phyloP scores from a whole-genome alignment of 2,329 filamentous ascomycete genomes.

The Phialophora expanda region DNA sequence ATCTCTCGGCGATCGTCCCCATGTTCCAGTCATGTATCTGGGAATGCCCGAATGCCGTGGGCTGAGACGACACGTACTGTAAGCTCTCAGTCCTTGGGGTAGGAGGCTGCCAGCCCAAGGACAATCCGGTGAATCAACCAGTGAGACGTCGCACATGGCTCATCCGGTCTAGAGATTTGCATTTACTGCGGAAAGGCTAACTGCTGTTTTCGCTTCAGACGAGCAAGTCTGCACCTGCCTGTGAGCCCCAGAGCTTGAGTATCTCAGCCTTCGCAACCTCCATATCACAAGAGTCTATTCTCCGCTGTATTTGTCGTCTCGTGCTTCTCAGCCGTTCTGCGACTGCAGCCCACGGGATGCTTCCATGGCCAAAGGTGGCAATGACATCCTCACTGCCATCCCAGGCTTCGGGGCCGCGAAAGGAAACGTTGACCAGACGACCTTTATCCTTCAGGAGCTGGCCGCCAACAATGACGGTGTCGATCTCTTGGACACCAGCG shows the following conservation, averaged over 20 bases:
- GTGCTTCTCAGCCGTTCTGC: conserved; percentile 10
- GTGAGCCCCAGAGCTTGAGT: conserved; percentile 12
- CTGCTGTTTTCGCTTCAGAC: not conserved
- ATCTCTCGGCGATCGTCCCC: not conserved
- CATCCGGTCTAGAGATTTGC: not conserved
- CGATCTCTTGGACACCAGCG: conserved; percentile 12
- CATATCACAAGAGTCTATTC: conserved; percentile 17
- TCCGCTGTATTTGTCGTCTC: conserved; percentile 9
- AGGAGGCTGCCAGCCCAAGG: too few relatives aligned
- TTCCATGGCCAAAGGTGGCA: not conserved
- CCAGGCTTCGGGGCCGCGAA: conserved; percentile 6
- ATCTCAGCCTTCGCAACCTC: conserved; percentile 12
- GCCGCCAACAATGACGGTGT: conserved; percentile 5
- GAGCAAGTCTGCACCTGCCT: not conserved
- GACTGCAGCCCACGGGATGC: conserved; percentile 9
- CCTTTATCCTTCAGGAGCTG: conserved; percentile 16
- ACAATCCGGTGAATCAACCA: too few relatives aligned
- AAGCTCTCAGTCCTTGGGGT: too few relatives aligned
- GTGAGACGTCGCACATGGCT: too few relatives aligned
- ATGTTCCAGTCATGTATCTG: too few relatives aligned
- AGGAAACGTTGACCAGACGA: conserved; percentile 8
- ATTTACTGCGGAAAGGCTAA: not conserved
- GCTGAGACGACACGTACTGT: too few relatives aligned
- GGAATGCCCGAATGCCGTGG: too few relatives aligned
- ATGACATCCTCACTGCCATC: conserved; percentile 1